Evolutionary conservation across 352 stramenopile genomes (phyloP), one percentile per base, ranked within the genome.

Genomic region (Phytophthora ramorum): DNA sequence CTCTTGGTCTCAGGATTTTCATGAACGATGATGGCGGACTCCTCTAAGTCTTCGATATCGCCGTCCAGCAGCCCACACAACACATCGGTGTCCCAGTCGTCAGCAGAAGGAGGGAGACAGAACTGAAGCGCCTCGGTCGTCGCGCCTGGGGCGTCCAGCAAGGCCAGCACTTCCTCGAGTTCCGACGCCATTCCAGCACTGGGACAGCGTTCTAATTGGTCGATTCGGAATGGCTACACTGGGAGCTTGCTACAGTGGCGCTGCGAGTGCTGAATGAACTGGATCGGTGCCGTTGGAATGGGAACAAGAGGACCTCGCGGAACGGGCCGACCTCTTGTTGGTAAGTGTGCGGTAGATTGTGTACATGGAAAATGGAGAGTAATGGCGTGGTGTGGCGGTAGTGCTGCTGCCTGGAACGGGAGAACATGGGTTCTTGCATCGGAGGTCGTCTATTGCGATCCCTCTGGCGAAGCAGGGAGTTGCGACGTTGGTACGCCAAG

Each of bases 361-460:
- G 17, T 22, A 16, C 52, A 28, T 20, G 48, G 34, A 51, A 58
- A 4, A 19, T 45, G 16, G 47, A 24, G 64, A 49, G 49, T 63
- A 46, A 71, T 34, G 14, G 12, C 54, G 28, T 46, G 22, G 34
- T 76, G 53, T 57, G 28, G 34, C 50, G 28, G 43, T 46, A 89
- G 81, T 94, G 20, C 64, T 92, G 17, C 61, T 94, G 32, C 83
- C 83, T 20, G 83, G 86, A 13, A 94, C 83, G 20, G 86, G 86
- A 2, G 86, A 92, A 71, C 86, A 94, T 58, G 82, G 83, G 5
- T 94, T 87, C 52, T 24, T 87, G n/a, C 86, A 94, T 71, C 85
- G 83, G 1, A 83, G 83, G 26, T 76, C 76, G 41, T 80, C 76
- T 7, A 62, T 94, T 43, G 86, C 72, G 10, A 85, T 92, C 28